Conservation (phyloP, 2,329 filamentous ascomycete species). For the Colletotrichum kahawae region DNA sequence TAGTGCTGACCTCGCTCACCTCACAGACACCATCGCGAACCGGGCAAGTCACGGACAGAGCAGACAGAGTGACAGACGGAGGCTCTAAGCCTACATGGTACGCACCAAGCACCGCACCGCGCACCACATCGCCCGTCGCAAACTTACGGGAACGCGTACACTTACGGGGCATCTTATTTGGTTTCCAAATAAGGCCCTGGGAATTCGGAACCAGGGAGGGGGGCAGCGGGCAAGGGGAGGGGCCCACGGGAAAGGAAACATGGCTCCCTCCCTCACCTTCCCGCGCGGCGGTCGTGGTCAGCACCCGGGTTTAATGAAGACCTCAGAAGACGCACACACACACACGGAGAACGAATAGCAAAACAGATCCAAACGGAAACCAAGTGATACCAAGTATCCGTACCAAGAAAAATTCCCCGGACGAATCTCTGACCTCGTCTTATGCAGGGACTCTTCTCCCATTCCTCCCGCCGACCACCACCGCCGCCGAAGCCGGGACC, state of each 20-base stretch:
- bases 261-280: slow-evolving; percentile 7
- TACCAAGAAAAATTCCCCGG: not conserved
- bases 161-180: not conserved
- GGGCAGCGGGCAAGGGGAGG: not conserved
- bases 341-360: not conserved
- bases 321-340: not conserved
- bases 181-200: not conserved
- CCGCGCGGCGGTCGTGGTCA: not conserved
- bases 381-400: not conserved
- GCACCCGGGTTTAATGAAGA: not conserved
- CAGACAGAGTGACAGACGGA: not conserved
- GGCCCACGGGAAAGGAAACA: not conserved
- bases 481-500: not conserved
- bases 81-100: not conserved
- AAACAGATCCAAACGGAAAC: not conserved
- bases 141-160: not conserved
- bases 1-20: not conserved
- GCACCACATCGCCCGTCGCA: not conserved
- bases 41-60: not conserved
- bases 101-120: not conserved
- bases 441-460: not conserved
- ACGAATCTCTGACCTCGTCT: not conserved
- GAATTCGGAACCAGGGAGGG: not conserved
- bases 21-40: not conserved
- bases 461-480: not conserved